Base-by-base conservation (phyloP, 2,329 filamentous ascomycete species). In the Drechslerella dactyloides region DNA sequence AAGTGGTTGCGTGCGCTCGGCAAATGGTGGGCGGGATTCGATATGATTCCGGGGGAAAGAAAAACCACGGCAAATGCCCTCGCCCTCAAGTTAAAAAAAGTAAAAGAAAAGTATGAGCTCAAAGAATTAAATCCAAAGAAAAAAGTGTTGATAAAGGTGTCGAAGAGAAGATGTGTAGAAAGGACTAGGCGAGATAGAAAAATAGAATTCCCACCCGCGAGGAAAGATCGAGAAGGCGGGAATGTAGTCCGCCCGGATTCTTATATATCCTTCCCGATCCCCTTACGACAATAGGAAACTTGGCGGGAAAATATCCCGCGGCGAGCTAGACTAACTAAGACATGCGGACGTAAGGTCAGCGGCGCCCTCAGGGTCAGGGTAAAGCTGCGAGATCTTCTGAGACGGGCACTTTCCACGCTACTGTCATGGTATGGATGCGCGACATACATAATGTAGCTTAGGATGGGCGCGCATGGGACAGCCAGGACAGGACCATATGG, bases 1-100 rank as follows among this genome's bases (percentile, higher is more conserved):
- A 72, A 44, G 54, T 35, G 68, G 68, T 65, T 55, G 68, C 44
- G 68, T 72, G 68, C 40, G 23, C 42, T 19, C 30, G 6, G 44
- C 15, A 30, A 48, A 56, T 15, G 21, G 17, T 27, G n/a, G n/a
- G n/a, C n/a, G n/a, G n/a, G n/a, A n/a, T n/a, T n/a, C 40, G 17
- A 17, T 50, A 40, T 55, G 37, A 33, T 27, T 40, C 37, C 35
- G 24, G 24, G 35, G 55, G 11, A n/a, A n/a, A n/a, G n/a, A 46
- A n/a, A 42, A 44, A 50, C 27, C 13, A 19, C 23, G 52, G 60
- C 68, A 65, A 72, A 72, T 51, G 51, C 42, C 23, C 59, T 44
- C 59, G 51, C 23, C 40, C 30, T 11, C 52, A 40, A 61, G n/a
- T 48, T 35, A 54, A 50, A 40, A 44, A 63, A 30, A 6, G 17